Percentiles rank a stretch among this genome's conserved stretches.
phyloP scores from a whole-genome alignment of 257 asterid species.

The Thymus mandschuricus region DNA sequence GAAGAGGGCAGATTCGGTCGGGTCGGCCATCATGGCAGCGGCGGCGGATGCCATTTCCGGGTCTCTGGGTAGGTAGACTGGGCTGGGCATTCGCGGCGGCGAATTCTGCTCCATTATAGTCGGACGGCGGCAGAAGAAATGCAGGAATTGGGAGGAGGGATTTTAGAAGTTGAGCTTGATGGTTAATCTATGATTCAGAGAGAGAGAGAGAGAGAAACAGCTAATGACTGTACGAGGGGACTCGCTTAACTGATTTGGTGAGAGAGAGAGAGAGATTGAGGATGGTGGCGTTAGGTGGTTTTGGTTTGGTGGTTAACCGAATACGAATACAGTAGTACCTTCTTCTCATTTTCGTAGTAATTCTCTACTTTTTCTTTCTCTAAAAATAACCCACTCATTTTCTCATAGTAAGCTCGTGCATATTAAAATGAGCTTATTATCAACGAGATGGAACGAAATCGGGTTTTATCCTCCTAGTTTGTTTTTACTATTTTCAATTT shows the following conservation, averaged over 20 bases:
- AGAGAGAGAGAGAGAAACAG: slow-evolving; percentile 17
- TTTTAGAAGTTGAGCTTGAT: background rate
- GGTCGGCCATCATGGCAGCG: background rate
- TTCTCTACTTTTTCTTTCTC: background rate
- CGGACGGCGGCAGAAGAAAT: background rate
- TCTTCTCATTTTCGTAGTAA: background rate
- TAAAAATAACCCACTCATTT: no score
- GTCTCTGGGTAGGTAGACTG: slow-evolving; percentile 22
- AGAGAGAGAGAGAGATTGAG: slow-evolving; percentile 13
- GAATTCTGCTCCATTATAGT: slow-evolving; percentile 33
- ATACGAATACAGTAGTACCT: background rate
- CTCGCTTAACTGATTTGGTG: background rate
- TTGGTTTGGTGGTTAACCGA: slow-evolving; percentile 41
- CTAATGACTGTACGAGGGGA: slow-evolving; percentile 26
- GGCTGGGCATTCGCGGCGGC: slow-evolving; percentile 26
- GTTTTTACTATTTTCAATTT: no score
- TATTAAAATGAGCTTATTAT: no score
- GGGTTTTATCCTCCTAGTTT: no score
- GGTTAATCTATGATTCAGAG: background rate
- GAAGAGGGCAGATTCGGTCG: slow-evolving; percentile 48
- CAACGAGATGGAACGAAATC: no score
- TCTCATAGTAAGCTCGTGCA: no score
- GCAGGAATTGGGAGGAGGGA: background rate
- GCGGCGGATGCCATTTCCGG: slow-evolving; percentile 36
- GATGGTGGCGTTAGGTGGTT: slow-evolving; percentile 32